Base-by-base conservation (phyloP, 768 basidiomycete species). In the Tremella mesenterica region DNA sequence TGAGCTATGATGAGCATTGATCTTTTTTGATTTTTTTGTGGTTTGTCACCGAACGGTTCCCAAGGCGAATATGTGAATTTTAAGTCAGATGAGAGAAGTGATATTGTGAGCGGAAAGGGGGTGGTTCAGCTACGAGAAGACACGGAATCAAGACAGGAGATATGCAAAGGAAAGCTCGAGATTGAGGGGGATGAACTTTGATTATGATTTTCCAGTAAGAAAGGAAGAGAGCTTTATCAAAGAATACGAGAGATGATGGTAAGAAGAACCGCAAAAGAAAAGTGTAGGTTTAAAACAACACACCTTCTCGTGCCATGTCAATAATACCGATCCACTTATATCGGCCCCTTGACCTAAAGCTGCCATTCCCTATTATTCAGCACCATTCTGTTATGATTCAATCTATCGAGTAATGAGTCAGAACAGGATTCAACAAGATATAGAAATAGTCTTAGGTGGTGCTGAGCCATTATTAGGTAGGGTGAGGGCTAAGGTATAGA, bases 261-360 rank as follows among this genome's bases (percentile, higher is more conserved):
- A 34, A 34, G 33, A n/a, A n/a, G n/a, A 18, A 10, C 33, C 33
- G 33, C 33, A 34, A 34, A 10, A 10, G 12, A 34, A 34, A 18
- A 18, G 10, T 10, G 33, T 10, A 34, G 10, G 33, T 10, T 34
- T 18, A 10, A 34, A 18, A 34, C 2, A 26, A 69, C 79, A 21
- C 45, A 91, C 91, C 85, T 93, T 95, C 73, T 95, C 91, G 69
- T 97, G 93, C 93, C 93, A 96, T 13, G 83, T 86, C 36, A 93
- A 73, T 30, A 85, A 74, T 31, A 84, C 82, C 58, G 81, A 83
- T 38, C 82, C 82, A 61, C 78, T 81, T 52, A 83, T 77, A 58
- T 84, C 83, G 16, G 50, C 56, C 27, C 81, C 79, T 71, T 80
- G 78, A 14, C 78, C 82, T 1, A 78, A 76, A 64, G 79, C 73